Percentiles rank a stretch among this genome's conserved stretches.
These are phyloP conservation scores for Podosphaera xanthii DNA, from an alignment of 2,329 filamentous ascomycete genomes.

Conservation along the genomic window DNA sequence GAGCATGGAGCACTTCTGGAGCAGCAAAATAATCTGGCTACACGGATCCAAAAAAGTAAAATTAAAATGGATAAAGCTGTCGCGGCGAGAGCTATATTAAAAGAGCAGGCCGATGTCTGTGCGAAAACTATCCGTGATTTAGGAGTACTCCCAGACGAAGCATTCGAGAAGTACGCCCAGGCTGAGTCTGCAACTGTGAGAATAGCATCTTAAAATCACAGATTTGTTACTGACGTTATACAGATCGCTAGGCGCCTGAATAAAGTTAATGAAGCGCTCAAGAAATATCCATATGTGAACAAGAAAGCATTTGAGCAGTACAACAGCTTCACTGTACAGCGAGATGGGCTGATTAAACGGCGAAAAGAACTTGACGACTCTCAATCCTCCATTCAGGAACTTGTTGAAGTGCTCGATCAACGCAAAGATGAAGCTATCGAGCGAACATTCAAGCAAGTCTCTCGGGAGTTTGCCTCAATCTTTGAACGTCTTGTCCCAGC, in stretches of 20 bases:
- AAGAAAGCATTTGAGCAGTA: slow-evolving; percentile 99
- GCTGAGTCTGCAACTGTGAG: slow-evolving; percentile 56
- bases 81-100: slow-evolving; percentile 63
- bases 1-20: slow-evolving; percentile 42
- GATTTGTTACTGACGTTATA: slow-evolving; percentile 1
- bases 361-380: slow-evolving; percentile 71
- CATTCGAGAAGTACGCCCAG: slow-evolving; percentile 73
- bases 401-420: slow-evolving; percentile 80
- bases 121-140: slow-evolving; percentile 78
- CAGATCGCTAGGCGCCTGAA: slow-evolving; percentile 35
- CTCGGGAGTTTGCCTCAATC: slow-evolving; percentile 72
- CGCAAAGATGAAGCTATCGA: slow-evolving; percentile 96
- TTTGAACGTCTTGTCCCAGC: slow-evolving; percentile 91
- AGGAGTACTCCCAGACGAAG: slow-evolving; percentile 80
- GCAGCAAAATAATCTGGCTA: slow-evolving; percentile 51
- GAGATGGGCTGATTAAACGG: slow-evolving; percentile 65
- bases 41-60: slow-evolving; percentile 63
- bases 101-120: slow-evolving; percentile 55
- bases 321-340: slow-evolving; percentile 84
- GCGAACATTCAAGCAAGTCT: slow-evolving; percentile 95
- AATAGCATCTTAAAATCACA: background rate
- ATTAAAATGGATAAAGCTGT: slow-evolving; percentile 82
- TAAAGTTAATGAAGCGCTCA: slow-evolving; percentile 77
- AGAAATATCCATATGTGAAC: slow-evolving; percentile 96
- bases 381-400: slow-evolving; percentile 69